Conservation (phyloP, 78 protist species). For the Isochrysis galbana region DNA sequence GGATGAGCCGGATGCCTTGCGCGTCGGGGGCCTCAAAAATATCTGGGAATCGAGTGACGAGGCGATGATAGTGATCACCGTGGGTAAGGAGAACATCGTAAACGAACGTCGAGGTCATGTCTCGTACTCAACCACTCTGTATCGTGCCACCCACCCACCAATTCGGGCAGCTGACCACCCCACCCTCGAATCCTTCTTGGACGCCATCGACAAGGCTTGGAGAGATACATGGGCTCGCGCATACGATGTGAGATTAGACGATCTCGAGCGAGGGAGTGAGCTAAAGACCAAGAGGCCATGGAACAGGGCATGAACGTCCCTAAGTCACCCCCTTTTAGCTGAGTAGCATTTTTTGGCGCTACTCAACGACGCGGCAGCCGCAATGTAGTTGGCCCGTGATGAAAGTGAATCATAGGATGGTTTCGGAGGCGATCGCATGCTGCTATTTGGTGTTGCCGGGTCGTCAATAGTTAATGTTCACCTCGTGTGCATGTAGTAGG, state of each 20-base stretch:
- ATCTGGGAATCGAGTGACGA: neutral
- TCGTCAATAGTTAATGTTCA: no score
- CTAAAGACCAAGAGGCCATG: no score
- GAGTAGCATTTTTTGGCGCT: no score
- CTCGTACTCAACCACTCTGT: neutral
- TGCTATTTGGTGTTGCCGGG: no score
- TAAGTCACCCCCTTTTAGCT: no score
- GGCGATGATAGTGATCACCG: neutral
- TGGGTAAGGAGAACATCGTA: neutral
- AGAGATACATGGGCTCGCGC: neutral
- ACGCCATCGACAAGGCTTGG: neutral
- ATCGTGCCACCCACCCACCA: neutral
- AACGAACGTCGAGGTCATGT: neutral
- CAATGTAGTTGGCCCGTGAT: no score
- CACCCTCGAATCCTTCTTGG: neutral
- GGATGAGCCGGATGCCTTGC: neutral
- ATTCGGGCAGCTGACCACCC: neutral
- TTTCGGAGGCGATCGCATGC: no score
- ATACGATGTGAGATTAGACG: neutral
- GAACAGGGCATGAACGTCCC: no score
- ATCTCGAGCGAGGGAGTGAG: no score
- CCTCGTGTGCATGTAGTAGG: no score
- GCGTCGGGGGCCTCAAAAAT: neutral
- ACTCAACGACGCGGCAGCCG: no score
- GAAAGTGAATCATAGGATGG: no score